These are phyloP conservation scores for Achaetomium macrosporum DNA, from an alignment of 2,329 filamentous ascomycete species.

Conservation along the genomic window DNA sequence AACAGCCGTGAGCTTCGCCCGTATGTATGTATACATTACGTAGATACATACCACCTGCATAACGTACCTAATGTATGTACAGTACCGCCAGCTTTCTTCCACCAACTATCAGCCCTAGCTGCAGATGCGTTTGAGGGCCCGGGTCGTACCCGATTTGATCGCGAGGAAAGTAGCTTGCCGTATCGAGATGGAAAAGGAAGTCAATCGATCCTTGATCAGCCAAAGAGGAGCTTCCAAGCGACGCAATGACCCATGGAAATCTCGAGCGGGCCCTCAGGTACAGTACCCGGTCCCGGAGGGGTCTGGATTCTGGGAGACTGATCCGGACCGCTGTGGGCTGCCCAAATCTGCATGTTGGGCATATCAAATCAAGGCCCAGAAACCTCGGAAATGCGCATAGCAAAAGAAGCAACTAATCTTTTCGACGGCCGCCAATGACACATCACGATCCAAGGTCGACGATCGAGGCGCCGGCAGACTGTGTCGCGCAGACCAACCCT, in stretches of 20 bases:
- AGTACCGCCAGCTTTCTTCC: too few relatives aligned
- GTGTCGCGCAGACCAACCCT: too few relatives aligned
- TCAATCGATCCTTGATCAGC: neutral
- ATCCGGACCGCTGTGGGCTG: neutral
- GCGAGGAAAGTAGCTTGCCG: neutral
- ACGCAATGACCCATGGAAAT: neutral
- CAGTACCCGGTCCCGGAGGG: slow-evolving; percentile 4
- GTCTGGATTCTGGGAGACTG: neutral
- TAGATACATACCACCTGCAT: too few relatives aligned
- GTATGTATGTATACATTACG: too few relatives aligned
- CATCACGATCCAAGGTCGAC: too few relatives aligned
- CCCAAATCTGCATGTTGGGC: slow-evolving; percentile 4
- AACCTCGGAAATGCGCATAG: neutral
- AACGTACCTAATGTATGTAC: neutral
- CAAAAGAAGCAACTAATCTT: neutral
- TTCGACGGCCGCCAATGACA: neutral
- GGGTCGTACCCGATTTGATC: slow-evolving; percentile 11
- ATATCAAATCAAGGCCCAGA: neutral
- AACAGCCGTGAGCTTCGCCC: too few relatives aligned
- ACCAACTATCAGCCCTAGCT: slow-evolving; percentile 1
- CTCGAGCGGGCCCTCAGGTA: neutral
- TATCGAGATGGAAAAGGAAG: slow-evolving; percentile 8
- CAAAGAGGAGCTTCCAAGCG: neutral
- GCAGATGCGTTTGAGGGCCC: slow-evolving; percentile 3
- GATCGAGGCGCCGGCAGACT: too few relatives aligned